A percentile compares a stretch with the other conserved stretches of the same genome.
Conservation (phyloP, 805 yeast species). For the Wickerhamomyces rabaulensis region DNA sequence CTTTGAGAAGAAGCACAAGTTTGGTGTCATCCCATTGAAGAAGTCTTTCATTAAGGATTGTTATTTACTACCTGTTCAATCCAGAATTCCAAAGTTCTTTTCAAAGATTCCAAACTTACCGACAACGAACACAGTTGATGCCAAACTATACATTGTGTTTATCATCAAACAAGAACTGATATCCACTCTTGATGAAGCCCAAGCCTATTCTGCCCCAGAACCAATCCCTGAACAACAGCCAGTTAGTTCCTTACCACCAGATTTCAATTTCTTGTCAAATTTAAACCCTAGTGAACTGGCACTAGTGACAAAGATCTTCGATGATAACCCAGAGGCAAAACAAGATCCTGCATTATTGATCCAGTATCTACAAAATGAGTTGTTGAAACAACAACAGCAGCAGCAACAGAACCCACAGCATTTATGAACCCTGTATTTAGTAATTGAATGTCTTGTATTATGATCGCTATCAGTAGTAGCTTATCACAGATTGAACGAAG, state of each 20-base stretch:
- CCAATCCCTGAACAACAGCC: background rate
- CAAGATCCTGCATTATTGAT: conserved; percentile 17
- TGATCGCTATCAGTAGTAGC: background rate
- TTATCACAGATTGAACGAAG: too few relatives aligned
- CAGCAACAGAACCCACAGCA: background rate
- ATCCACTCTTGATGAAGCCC: background rate
- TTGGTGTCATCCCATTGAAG: conserved; percentile 40
- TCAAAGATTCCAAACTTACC: conserved; percentile 3
- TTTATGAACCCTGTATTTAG: background rate
- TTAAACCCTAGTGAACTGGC: conserved; percentile 14
- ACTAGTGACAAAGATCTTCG: conserved; percentile 19
- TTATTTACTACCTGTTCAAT: conserved; percentile 32
- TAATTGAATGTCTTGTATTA: background rate
- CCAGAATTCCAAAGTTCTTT: conserved; percentile 17
- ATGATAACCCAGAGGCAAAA: conserved; percentile 17
- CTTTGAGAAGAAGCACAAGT: conserved; percentile 31
- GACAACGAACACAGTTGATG: background rate
- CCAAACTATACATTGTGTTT: conserved; percentile 15
- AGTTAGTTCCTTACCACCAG: background rate
- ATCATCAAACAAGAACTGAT: conserved; percentile 20
- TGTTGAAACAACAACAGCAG: background rate
- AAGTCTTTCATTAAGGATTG: conserved; percentile 40
- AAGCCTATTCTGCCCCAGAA: conserved; percentile 1
- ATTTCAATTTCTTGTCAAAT: conserved; percentile 15
- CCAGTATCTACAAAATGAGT: conserved; percentile 14